Percentiles rank a stretch among this genome's conserved stretches.
phyloP scores from a whole-genome alignment of 2,329 filamentous ascomycete species.

The Aspergillus cejpii region DNA sequence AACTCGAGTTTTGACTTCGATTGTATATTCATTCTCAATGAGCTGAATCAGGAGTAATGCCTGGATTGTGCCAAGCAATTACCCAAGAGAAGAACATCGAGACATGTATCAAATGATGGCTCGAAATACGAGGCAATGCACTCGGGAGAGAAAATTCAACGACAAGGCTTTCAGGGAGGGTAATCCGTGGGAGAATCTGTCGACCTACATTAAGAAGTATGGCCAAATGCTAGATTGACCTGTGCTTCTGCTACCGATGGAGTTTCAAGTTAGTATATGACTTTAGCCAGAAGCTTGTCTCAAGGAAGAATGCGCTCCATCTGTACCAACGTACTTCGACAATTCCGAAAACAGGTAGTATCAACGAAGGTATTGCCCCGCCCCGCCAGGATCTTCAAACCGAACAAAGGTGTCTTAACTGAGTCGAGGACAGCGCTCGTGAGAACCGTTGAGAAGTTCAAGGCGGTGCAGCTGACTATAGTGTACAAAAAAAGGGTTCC shows the following conservation, averaged over 20 bases:
- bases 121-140: background rate
- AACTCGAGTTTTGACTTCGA: constrained; percentile 1
- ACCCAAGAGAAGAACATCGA: constrained; percentile 6
- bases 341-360: background rate
- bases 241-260: background rate
- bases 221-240: background rate
- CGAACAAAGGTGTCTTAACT: background rate
- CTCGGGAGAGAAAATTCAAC: background rate
- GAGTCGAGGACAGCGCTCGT: background rate
- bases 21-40: background rate
- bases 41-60: constrained; percentile 17
- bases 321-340: background rate
- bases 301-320: background rate
- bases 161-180: background rate
- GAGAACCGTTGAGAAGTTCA: background rate
- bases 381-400: background rate
- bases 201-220: background rate
- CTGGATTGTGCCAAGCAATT: constrained; percentile 7
- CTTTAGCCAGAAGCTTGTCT: background rate
- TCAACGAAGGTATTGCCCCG: background rate
- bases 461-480: background rate
- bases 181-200: background rate
- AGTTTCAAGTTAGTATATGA: background rate
- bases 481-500: background rate
- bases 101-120: constrained; percentile 10